Conservation (phyloP, 2,329 filamentous ascomycete species). For the Scedosporium dehoogii region DNA sequence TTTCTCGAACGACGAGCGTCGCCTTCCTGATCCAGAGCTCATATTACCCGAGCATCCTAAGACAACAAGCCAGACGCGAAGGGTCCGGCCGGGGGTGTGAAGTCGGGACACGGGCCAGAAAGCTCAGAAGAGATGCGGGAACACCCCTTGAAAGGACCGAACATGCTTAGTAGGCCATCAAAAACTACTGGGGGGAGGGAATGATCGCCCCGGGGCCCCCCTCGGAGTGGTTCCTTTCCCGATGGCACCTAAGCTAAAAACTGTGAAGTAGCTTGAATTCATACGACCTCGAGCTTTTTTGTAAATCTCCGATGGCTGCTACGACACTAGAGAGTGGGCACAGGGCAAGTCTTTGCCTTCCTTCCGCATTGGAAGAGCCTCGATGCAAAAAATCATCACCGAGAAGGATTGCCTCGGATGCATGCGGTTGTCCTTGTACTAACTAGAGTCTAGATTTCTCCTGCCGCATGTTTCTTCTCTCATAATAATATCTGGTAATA, state of each 20-base stretch:
- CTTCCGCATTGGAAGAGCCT: not conserved
- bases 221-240: not conserved
- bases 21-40: not conserved
- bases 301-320: too few species aligned
- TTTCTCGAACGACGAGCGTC: not conserved
- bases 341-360: not conserved
- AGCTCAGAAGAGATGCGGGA: not conserved
- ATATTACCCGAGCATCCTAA: not conserved
- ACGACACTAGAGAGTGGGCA: too few species aligned
- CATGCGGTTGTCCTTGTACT: not conserved
- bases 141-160: not conserved
- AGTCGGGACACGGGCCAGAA: not conserved
- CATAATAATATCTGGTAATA: not conserved
- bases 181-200: not conserved
- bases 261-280: too few species aligned
- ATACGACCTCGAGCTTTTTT: too few species aligned
- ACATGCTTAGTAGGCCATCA: not conserved
- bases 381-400: not conserved
- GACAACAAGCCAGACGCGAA: not conserved
- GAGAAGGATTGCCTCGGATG: not conserved
- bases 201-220: not conserved
- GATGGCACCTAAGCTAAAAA: not conserved
- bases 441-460: too few species aligned
- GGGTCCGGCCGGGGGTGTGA: not conserved
- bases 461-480: not conserved